phyloP scores from a whole-genome alignment of 768 basidiomycete genomes.

The Lactarius tabidus region DNA sequence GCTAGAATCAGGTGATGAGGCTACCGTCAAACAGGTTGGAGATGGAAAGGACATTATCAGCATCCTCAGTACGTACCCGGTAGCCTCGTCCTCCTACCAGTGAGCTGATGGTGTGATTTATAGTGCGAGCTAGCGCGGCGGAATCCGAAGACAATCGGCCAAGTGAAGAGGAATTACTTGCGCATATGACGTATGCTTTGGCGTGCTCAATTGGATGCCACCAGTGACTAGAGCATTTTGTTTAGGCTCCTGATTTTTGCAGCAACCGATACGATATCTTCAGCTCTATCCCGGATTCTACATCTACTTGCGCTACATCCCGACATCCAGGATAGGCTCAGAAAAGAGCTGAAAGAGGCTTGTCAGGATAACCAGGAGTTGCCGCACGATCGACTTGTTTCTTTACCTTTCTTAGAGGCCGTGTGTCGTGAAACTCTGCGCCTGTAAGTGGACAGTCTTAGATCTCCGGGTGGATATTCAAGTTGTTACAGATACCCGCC shows the following conservation, averaged over 20 bases:
- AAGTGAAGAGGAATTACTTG: too few relatives aligned
- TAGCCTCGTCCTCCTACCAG: neutral
- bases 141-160: neutral
- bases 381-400: constrained; percentile 32
- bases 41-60: neutral
- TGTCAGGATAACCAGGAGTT: constrained; percentile 25
- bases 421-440: constrained; percentile 2
- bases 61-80: neutral
- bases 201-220: too few relatives aligned
- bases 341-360: neutral
- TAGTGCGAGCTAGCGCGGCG: neutral
- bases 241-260: constrained; percentile 12
- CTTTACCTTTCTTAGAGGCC: constrained; percentile 33
- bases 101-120: neutral
- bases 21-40: neutral
- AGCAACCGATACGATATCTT: constrained; percentile 5
- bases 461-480: neutral
- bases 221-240: too few relatives aligned
- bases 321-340: neutral
- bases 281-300: neutral
- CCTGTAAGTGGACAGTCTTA: neutral
- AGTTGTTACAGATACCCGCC: neutral
- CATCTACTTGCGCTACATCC: neutral
- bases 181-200: too few relatives aligned
- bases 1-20: constrained; percentile 29